phyloP scores from a whole-genome alignment of 75 land plant species.

The Pinus taeda region DNA sequence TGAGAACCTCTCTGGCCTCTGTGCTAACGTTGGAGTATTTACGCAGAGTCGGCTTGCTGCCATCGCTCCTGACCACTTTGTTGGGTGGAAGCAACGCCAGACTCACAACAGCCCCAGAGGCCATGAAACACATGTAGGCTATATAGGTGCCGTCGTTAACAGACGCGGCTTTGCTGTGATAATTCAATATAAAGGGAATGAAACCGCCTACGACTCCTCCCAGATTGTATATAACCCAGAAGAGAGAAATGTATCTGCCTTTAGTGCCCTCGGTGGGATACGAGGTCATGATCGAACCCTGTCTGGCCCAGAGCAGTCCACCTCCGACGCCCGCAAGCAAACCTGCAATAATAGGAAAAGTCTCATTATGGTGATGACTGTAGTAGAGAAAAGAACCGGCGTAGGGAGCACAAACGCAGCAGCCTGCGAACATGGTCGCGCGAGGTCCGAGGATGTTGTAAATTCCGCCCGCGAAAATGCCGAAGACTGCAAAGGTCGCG shows the following conservation, averaged over 20 bases:
- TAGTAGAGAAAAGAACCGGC: too few relatives aligned
- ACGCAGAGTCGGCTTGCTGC: slow-evolving; percentile 6
- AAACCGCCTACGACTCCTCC: slow-evolving; percentile 89
- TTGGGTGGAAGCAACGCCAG: too few relatives aligned
- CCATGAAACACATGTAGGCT: too few relatives aligned
- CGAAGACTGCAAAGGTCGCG: slow-evolving; percentile 36
- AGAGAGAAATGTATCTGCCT: slow-evolving; percentile 26
- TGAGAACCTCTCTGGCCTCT: too few relatives aligned
- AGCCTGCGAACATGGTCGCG: slow-evolving; percentile 54
- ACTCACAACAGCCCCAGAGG: slow-evolving; percentile 40
- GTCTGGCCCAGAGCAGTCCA: slow-evolving; percentile 6
- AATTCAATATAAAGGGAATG: slow-evolving; percentile 74
- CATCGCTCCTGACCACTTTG: slow-evolving; percentile 44
- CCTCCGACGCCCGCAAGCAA: too few relatives aligned
- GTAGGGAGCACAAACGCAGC: slow-evolving; percentile 39
- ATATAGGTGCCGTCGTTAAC: slow-evolving; percentile 31
- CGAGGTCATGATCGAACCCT: too few relatives aligned
- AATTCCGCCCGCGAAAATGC: slow-evolving; percentile 32
- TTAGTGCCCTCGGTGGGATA: too few relatives aligned
- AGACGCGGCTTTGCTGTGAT: slow-evolving; percentile 45
- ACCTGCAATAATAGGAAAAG: too few relatives aligned
- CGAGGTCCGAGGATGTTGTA: slow-evolving; percentile 37
- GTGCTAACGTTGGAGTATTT: too few relatives aligned
- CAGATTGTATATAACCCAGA: slow-evolving; percentile 90
- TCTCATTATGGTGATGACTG: too few relatives aligned